Conservation (phyloP, 2,329 filamentous ascomycete species). For the Nemania sp. region DNA sequence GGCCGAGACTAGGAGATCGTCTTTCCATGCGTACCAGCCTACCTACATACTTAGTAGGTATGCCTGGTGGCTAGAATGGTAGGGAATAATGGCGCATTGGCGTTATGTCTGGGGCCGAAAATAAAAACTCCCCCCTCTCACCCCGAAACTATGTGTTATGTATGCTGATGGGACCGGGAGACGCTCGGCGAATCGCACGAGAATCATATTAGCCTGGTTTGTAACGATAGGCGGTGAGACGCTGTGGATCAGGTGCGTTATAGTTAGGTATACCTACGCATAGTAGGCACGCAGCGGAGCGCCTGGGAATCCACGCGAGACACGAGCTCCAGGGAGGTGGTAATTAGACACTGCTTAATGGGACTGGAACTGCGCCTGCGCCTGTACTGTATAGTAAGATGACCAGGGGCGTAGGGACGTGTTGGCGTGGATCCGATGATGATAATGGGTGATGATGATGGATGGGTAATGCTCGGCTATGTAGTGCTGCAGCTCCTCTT, state of each 20-base stretch:
- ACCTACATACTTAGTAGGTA: neutral
- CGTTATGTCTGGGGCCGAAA: slow-evolving; percentile 19
- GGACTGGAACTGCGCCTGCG: too few relatives aligned
- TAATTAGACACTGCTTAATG: slow-evolving; percentile 8
- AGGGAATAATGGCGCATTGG: slow-evolving; percentile 40
- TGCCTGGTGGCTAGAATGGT: slow-evolving; percentile 24
- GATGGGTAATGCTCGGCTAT: slow-evolving; percentile 21
- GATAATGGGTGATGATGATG: slow-evolving; percentile 5
- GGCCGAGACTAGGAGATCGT: slow-evolving; percentile 47
- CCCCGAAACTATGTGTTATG: neutral
- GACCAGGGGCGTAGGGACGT: slow-evolving; percentile 17
- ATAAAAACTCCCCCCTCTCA: too few relatives aligned
- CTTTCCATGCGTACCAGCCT: slow-evolving; percentile 1
- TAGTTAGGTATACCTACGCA: slow-evolving; percentile 10
- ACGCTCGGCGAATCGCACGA: slow-evolving; percentile 25
- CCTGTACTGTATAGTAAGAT: slow-evolving; percentile 31
- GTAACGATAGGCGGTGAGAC: slow-evolving; percentile 35
- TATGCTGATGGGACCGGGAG: slow-evolving; percentile 23
- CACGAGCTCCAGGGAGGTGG: slow-evolving; percentile 25
- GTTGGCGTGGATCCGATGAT: slow-evolving; percentile 11
- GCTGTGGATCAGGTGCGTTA: slow-evolving; percentile 33
- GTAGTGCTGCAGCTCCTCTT: slow-evolving; percentile 17
- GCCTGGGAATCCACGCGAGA: slow-evolving; percentile 26
- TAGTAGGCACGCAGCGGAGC: slow-evolving; percentile 13
- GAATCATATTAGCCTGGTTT: slow-evolving; percentile 25